Evolutionary conservation across 2,329 filamentous ascomycete genomes (phyloP).

Genomic region (Teratosphaeria epicoccoides): DNA sequence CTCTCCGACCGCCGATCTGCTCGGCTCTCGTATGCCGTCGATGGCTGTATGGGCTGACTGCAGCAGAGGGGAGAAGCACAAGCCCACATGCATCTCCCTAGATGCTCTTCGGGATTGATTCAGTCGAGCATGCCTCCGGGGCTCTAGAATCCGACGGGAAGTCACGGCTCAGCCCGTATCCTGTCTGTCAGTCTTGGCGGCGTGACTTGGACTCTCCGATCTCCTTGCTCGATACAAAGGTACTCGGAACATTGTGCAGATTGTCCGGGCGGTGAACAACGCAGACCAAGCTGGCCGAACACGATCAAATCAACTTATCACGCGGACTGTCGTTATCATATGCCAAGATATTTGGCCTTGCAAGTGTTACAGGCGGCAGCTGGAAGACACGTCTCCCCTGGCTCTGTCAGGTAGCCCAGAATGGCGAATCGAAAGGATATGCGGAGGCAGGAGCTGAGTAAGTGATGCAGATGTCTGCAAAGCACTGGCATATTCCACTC

Average conservation of each 20-base stretch:
- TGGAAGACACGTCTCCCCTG: too few relatives aligned
- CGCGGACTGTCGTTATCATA: background rate
- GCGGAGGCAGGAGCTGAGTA: slow-evolving; percentile 63
- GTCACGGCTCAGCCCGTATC: too few relatives aligned
- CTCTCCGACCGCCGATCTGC: too few relatives aligned
- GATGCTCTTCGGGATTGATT: too few relatives aligned
- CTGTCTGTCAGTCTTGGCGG: background rate
- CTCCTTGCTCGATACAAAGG: background rate
- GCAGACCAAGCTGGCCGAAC: background rate
- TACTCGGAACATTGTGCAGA: background rate
- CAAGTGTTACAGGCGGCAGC: background rate
- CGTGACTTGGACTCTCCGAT: background rate
- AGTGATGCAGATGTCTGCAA: slow-evolving; percentile 21
- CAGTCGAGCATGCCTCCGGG: background rate
- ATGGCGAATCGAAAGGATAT: slow-evolving; percentile 68
- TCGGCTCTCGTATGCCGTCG: too few relatives aligned
- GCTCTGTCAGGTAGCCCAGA: slow-evolving; percentile 13
- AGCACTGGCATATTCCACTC: background rate
- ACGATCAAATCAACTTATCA: background rate
- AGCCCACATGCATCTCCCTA: too few relatives aligned
- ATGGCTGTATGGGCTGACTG: too few relatives aligned
- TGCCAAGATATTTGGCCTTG: background rate
- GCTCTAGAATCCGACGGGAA: background rate
- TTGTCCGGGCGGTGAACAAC: background rate
- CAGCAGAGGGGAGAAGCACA: too few relatives aligned